Evolutionary conservation across 257 asterid genomes (phyloP), one percentile per base, ranked within the genome.

Genomic region (Lavandula angustifolia): DNA sequence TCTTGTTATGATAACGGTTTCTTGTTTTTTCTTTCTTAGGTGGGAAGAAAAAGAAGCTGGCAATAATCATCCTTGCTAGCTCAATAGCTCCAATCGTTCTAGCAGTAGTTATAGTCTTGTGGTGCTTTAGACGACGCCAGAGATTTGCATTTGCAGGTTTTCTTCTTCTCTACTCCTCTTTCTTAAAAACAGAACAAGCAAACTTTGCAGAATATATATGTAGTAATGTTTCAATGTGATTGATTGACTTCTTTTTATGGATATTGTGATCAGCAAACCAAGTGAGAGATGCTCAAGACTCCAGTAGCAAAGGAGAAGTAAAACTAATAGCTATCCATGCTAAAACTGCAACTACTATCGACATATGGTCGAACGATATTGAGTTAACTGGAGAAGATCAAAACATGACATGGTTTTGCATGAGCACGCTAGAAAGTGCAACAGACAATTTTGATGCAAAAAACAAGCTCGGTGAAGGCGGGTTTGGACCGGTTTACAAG

Each of bases 401-500:
- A 7, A 40, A 64, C 14, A 8, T 64, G 42, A 38, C 70, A 64
- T 52, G 70, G 52, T 64, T 64, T 38, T 6, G 61, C 70, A 50
- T 64, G 18, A 11, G 11, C 42, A 40, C 61, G 7, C 7, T 64
- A 7, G 61, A 22, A 54, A 35, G 37, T n/a, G 70, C 70, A 51
- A 64, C 70, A 3, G 62, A 27, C 51, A 7, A 13, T 52, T 64
- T 51, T 10, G 38, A 64, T 27, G 11, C 61, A 4, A 42, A 7
- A n/a, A 64, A 64, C 31, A 64, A 64, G 70, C 62, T 51, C 3
- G 69, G 70, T 40, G 70, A 64, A 29, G 70, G 70, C 18, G 70
- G 70, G 22, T 64, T 64, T n/a, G 70, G 70, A 37, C 56, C 64
- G 5, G 72, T 67, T 9, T 67, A 67, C 72, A 67, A 67, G 72